Conservation (phyloP, 2,329 filamentous ascomycete genomes). For the Colletotrichum destructivum region DNA sequence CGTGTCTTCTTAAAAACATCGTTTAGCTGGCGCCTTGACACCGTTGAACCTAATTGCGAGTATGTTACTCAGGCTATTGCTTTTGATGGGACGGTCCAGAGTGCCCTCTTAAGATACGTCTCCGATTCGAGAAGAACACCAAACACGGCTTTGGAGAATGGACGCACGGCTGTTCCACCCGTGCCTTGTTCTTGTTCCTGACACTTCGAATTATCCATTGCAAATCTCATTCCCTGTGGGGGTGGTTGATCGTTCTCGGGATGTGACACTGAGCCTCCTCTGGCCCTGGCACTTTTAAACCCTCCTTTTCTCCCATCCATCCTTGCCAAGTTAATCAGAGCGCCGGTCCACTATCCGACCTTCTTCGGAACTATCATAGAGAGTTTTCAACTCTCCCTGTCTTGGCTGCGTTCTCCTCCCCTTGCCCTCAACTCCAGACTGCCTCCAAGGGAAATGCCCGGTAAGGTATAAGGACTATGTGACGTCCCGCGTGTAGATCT, state of each 20-base stretch:
- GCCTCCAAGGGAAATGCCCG: not conserved
- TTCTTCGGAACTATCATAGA: not conserved
- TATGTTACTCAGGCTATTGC: constrained; percentile 1
- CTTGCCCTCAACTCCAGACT: constrained; percentile 1
- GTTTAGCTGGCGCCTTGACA: no score
- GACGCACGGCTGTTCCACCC: constrained; percentile 1
- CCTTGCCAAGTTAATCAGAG: not conserved
- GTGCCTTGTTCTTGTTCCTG: not conserved
- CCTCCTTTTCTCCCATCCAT: not conserved
- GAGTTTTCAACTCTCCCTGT: not conserved
- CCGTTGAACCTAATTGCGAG: not conserved
- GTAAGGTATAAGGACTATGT: constrained; percentile 31
- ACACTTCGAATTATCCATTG: not conserved
- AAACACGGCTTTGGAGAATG: not conserved
- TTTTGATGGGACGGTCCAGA: constrained; percentile 26
- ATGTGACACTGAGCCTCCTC: not conserved
- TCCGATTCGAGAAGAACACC: constrained; percentile 18
- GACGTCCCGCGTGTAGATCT: not conserved
- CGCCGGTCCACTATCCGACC: not conserved
- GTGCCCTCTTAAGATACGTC: not conserved
- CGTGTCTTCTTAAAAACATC: no score
- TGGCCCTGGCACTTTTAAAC: not conserved
- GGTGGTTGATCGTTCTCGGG: no score
- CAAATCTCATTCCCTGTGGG: not conserved
- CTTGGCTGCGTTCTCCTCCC: not conserved